Evolutionary conservation across 225 moss, liverwort and hornwort species (phyloP).

Genomic region (Ulota crispa): DNA sequence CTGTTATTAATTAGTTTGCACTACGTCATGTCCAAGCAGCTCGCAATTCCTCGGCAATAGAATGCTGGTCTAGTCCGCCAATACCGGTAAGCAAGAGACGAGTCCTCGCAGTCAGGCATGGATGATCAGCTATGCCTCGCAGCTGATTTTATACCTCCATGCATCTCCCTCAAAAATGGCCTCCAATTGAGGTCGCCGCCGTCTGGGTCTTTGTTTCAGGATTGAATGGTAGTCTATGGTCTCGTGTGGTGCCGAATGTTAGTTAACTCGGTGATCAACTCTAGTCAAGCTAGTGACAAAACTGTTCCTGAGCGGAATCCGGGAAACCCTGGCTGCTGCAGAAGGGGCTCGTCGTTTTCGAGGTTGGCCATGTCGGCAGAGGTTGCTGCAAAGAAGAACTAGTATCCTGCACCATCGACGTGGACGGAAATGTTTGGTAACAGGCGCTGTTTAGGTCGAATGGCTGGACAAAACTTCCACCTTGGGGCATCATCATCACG

Average conservation of each 20-base stretch:
- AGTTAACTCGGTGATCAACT: constrained; percentile 1
- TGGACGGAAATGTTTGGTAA: constrained; percentile 20
- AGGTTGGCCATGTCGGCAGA: constrained; percentile 30
- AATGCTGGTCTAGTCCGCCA: neutral
- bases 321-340: constrained; percentile 34
- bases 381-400: constrained; percentile 16
- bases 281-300: constrained; percentile 41
- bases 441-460: constrained; percentile 50
- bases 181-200: constrained; percentile 38
- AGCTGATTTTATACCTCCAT: constrained; percentile 23
- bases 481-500: constrained; percentile 13
- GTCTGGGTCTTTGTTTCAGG: constrained; percentile 12
- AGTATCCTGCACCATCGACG: constrained; percentile 17
- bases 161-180: constrained; percentile 45
- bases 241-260: neutral
- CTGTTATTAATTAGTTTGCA: constrained; percentile 8
- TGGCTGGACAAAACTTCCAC: constrained; percentile 23
- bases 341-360: constrained; percentile 23
- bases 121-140: neutral
- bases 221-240: constrained; percentile 28
- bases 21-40: constrained; percentile 4
- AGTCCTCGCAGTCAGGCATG: constrained; percentile 26
- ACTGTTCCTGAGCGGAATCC: constrained; percentile 55
- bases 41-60: neutral
- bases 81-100: neutral